Conservation (phyloP, 2,329 filamentous ascomycete genomes). For the Davidsoniella eucalypti region DNA sequence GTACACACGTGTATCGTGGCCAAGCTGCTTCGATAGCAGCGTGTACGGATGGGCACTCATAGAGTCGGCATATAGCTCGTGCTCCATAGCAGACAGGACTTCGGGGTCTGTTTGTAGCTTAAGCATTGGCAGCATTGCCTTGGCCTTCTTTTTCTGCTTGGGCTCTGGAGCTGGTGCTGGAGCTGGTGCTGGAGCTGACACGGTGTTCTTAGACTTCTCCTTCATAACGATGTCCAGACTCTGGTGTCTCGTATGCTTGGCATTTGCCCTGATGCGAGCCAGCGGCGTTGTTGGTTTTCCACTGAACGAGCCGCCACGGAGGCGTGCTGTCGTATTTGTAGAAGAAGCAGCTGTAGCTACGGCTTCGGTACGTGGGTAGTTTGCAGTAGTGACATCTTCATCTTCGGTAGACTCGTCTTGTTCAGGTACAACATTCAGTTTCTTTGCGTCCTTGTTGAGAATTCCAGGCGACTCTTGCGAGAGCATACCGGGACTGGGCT, state of each 20-base stretch:
- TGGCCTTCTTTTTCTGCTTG: neutral
- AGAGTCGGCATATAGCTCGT: neutral
- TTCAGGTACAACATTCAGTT: constrained; percentile 10
- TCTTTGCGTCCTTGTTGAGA: constrained; percentile 7
- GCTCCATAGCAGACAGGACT: constrained; percentile 10
- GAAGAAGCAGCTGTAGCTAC: neutral
- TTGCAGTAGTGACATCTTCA: neutral
- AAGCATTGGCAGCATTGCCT: constrained; percentile 5
- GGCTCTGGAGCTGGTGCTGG: neutral
- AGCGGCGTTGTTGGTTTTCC: neutral
- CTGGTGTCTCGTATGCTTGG: constrained; percentile 6
- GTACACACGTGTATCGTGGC: neutral
- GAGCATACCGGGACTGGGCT: constrained; percentile 1
- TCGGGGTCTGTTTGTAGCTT: constrained; percentile 11
- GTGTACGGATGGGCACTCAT: constrained; percentile 5
- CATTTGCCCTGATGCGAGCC: neutral
- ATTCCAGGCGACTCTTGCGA: constrained; percentile 4
- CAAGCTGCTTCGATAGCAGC: neutral
- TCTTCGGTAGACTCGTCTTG: constrained; percentile 9
- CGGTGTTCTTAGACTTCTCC: neutral
- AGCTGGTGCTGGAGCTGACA: neutral
- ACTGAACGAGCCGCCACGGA: constrained; percentile 4
- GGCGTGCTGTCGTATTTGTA: neutral
- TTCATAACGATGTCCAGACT: constrained; percentile 9
- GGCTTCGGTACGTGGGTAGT: neutral